These are phyloP conservation scores for Ogataea pini DNA, from an alignment of 805 yeast genomes.

Conservation along the genomic window DNA sequence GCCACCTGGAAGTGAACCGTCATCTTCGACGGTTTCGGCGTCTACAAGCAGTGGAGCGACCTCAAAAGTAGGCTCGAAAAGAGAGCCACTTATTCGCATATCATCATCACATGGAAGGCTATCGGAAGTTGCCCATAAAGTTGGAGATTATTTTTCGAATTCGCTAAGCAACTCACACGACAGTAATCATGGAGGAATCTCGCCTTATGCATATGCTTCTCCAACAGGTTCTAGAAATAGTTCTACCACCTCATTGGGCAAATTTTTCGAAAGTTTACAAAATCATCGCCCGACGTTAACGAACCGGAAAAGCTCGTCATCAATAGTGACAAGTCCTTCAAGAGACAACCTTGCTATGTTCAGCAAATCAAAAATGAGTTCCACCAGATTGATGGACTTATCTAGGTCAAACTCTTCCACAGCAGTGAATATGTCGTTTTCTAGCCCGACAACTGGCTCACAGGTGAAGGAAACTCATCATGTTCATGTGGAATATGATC, in stretches of 20 bases:
- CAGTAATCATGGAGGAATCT: constrained; percentile 3
- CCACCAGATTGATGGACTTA: constrained; percentile 9
- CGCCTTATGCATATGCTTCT: constrained; percentile 19
- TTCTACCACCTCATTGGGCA: constrained; percentile 30
- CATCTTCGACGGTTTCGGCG: not conserved
- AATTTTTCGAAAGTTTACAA: constrained; percentile 21
- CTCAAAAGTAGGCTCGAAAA: not conserved
- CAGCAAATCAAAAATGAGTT: constrained; percentile 14
- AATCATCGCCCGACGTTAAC: constrained; percentile 12
- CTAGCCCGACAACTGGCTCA: constrained; percentile 11
- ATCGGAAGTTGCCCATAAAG: constrained; percentile 32
- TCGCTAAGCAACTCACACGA: constrained; percentile 22
- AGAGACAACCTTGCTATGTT: constrained; percentile 19
- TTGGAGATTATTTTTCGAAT: constrained; percentile 28
- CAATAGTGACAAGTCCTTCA: constrained; percentile 18
- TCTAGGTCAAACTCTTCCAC: constrained; percentile 8
- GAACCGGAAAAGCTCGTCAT: constrained; percentile 16
- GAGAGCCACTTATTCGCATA: not conserved
- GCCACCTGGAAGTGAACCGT: constrained; percentile 1
- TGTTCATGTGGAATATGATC: constrained; percentile 85
- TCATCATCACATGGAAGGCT: constrained; percentile 26
- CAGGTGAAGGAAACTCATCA: constrained; percentile 80
- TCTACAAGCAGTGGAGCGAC: constrained; percentile 1
- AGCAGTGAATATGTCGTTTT: not conserved
- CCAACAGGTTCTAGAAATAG: constrained; percentile 26